Base-by-base conservation (phyloP, 352 stramenopile species). In the Thraustotheca clavata region DNA sequence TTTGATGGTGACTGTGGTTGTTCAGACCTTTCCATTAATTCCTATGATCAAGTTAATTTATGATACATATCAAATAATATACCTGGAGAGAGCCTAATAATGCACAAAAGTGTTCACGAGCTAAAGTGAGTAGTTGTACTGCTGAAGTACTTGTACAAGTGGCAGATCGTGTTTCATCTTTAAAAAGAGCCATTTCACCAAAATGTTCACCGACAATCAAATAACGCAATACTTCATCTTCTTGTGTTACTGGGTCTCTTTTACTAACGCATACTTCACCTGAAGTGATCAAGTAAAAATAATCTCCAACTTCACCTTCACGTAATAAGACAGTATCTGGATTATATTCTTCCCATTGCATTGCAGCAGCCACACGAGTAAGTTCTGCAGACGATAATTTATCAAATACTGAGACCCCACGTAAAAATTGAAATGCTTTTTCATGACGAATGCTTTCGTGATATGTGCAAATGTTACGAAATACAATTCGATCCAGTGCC, bases 111-210 rank as follows among this genome's bases (percentile, higher is more conserved):
- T 89, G 82, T 18, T 85, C 77, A 11, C 80, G 71, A 18, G 78
- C 79, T 3, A 89, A 73, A 8, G 77, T 83, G 24, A 89, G 65
- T 43, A 80, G 87, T 59, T 86, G 75, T 3, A 88, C 82, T 34
- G 72, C 55, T 0, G 77, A 80, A 7, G 80, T 73, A 0, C 91
- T 87, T 8, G 87, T 94, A 49, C 96, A 96, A 5, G 95, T 98
- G 0, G 90, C 91, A 0, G 87, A 91, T 14, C 89, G 79, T 66
- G 88, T 82, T 72, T 98, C 91, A 48, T 96, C 79, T 18, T 95
- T 96, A 39, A 98, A 79, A 5, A 98, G 72, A 3, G 95, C 91
- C 71, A 94, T 93, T 68, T 98, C 95, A 26, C 94, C 95, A 71
- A 98, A 98, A 63, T 96, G 96, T 49, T 97, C 88, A 1, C 87